phyloP scores from a whole-genome alignment of 768 basidiomycete species.

The Mycena capillaripes region DNA sequence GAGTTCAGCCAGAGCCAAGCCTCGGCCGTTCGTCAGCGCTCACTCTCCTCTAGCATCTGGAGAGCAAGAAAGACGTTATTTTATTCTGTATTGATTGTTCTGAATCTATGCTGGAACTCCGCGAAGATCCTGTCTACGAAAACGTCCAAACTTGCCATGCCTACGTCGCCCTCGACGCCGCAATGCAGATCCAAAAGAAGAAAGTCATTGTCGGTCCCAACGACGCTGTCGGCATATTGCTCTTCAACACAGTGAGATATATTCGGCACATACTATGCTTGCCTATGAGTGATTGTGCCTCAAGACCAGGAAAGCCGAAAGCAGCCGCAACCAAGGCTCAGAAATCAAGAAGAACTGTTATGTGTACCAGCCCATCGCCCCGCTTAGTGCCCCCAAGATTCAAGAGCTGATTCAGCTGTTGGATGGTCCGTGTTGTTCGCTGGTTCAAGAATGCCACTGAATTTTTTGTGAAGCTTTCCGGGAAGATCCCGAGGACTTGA shows the following conservation, averaged over 20 bases:
- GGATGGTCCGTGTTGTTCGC: slow-evolving; percentile 66
- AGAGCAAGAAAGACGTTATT: slow-evolving; percentile 87
- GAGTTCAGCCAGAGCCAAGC: slow-evolving; percentile 30
- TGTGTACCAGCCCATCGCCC: slow-evolving; percentile 82
- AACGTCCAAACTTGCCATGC: slow-evolving; percentile 81
- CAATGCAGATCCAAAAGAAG: slow-evolving; percentile 88
- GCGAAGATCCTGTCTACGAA: slow-evolving; percentile 75
- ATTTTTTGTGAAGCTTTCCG: slow-evolving; percentile 67
- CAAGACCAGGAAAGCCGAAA: slow-evolving; percentile 60
- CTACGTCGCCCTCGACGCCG: slow-evolving; percentile 84
- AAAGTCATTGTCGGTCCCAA: slow-evolving; percentile 92
- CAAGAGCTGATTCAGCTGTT: slow-evolving; percentile 83
- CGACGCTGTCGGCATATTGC: slow-evolving; percentile 89
- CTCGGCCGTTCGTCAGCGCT: neutral
- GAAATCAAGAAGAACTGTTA: slow-evolving; percentile 80
- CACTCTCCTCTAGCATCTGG: slow-evolving; percentile 64
- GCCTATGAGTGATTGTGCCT: slow-evolving; percentile 3
- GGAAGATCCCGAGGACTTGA: slow-evolving; percentile 71
- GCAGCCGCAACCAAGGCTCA: slow-evolving; percentile 56
- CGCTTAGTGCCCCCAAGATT: slow-evolving; percentile 85
- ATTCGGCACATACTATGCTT: neutral
- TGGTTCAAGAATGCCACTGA: slow-evolving; percentile 5
- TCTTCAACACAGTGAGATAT: slow-evolving; percentile 90
- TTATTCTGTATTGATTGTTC: slow-evolving; percentile 98
- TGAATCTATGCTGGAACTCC: slow-evolving; percentile 84